These are phyloP conservation scores for Sanghuangporus baumii DNA, from an alignment of 1,284 basidiomycete species.

Conservation along the genomic window DNA sequence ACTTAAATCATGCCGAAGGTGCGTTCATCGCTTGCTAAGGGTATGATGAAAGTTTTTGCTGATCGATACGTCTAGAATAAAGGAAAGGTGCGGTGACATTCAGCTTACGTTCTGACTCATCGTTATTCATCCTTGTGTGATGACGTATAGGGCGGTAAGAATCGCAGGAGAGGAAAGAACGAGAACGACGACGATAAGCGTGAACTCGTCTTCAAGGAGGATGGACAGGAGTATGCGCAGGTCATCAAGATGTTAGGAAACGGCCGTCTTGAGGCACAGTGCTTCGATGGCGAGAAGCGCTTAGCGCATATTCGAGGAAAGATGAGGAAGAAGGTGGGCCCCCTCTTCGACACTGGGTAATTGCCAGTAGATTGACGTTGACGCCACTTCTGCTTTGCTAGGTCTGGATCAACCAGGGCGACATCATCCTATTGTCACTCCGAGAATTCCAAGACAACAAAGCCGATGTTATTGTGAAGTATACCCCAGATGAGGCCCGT, in stretches of 20 bases:
- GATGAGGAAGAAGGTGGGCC: slow-evolving; percentile 94
- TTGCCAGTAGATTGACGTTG: background rate
- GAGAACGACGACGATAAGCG: slow-evolving; percentile 98
- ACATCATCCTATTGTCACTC: slow-evolving; percentile 93
- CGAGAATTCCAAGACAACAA: slow-evolving; percentile 99
- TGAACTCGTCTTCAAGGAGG: slow-evolving; percentile 98
- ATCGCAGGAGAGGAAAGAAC: slow-evolving; percentile 99
- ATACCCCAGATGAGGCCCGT: slow-evolving; percentile 92
- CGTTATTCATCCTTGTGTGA: background rate
- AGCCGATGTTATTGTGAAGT: slow-evolving; percentile 99
- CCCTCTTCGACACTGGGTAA: background rate
- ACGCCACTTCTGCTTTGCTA: slow-evolving; percentile 27
- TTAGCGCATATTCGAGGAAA: slow-evolving; percentile 98
- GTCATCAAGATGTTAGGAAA: slow-evolving; percentile 99
- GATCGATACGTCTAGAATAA: slow-evolving; percentile 53
- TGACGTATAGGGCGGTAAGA: slow-evolving; percentile 86
- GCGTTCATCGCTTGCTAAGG: slow-evolving; percentile 16
- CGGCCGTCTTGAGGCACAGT: slow-evolving; percentile 93
- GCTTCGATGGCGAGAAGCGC: slow-evolving; percentile 98
- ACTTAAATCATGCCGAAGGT: slow-evolving; percentile 52
- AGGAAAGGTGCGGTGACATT: slow-evolving; percentile 56
- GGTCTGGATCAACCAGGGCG: slow-evolving; percentile 99
- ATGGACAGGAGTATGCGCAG: slow-evolving; percentile 99
- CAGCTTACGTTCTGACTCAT: background rate
- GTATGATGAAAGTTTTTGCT: slow-evolving; percentile 15